Conservation (phyloP, 2,329 filamentous ascomycete genomes). For the Monosporascus sp. region DNA sequence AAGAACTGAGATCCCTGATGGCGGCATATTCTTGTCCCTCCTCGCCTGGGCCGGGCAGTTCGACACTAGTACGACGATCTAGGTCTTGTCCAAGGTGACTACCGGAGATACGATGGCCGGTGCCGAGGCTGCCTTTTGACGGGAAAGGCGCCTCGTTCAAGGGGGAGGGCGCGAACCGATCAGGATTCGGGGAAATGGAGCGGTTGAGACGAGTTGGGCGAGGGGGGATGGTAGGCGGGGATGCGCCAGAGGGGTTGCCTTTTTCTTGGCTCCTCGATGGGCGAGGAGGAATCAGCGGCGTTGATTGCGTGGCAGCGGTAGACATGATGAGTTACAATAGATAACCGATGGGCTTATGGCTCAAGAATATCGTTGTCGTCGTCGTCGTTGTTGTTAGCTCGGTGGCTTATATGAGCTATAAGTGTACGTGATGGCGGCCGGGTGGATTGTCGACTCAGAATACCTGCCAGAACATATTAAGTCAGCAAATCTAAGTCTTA, state of each 20-base stretch:
- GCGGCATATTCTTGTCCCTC: slow-evolving; percentile 81
- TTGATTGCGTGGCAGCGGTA: slow-evolving; percentile 42
- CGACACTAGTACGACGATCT: slow-evolving; percentile 68
- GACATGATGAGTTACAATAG: slow-evolving; percentile 36
- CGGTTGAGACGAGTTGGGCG: slow-evolving; percentile 64
- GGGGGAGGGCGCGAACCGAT: slow-evolving; percentile 79
- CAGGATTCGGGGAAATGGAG: slow-evolving; percentile 70
- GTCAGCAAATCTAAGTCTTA: not conserved
- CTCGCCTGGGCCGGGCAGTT: slow-evolving; percentile 79
- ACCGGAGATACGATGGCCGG: slow-evolving; percentile 4
- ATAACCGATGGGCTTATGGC: not conserved
- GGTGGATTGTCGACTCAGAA: not conserved
- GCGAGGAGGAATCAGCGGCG: slow-evolving; percentile 53
- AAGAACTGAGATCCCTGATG: slow-evolving; percentile 39
- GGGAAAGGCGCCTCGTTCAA: slow-evolving; percentile 65
- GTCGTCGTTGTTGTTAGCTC: slow-evolving; percentile 14
- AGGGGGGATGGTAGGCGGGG: slow-evolving; percentile 68
- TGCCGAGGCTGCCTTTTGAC: slow-evolving; percentile 34
- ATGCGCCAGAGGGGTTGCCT: slow-evolving; percentile 25
- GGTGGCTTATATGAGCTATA: slow-evolving; percentile 12
- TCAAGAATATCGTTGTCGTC: no score
- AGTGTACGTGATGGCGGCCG: slow-evolving; percentile 1
- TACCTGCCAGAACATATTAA: not conserved
- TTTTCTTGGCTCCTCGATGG: slow-evolving; percentile 47
- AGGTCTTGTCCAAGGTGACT: slow-evolving; percentile 36